Evolutionary conservation across 2,329 filamentous ascomycete genomes (phyloP).

Genomic region (Davidsoniella australis): DNA sequence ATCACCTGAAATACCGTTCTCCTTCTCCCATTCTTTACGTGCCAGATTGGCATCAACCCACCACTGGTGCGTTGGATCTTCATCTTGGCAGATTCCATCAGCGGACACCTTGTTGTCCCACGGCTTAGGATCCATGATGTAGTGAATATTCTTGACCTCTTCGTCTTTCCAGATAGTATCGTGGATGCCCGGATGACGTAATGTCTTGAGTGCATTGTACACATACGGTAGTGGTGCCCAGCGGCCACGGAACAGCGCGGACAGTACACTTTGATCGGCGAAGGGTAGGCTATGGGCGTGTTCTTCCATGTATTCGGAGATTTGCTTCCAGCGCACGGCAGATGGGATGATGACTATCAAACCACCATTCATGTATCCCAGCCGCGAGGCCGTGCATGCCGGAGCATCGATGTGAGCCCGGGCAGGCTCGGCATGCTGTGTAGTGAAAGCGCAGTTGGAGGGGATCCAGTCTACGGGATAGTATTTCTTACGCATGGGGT

Average conservation of each 20-base stretch:
- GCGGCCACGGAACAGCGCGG: conserved; percentile 34
- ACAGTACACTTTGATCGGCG: conserved; percentile 41
- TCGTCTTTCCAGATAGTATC: conserved; percentile 39
- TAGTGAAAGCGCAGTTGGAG: conserved; percentile 40
- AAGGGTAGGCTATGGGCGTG: conserved; percentile 34
- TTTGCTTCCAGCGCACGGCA: conserved; percentile 28
- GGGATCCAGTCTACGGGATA: conserved; percentile 57
- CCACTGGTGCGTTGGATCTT: conserved; percentile 35
- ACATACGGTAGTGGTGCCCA: conserved; percentile 43
- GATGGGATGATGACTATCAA: conserved; percentile 40
- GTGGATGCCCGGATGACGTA: conserved; percentile 37
- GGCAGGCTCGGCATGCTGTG: conserved; percentile 30
- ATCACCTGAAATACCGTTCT: conserved; percentile 19
- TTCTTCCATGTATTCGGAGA: conserved; percentile 32
- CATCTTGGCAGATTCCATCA: conserved; percentile 26
- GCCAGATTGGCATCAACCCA: conserved; percentile 34
- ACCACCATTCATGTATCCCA: conserved; percentile 35
- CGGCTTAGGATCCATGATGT: conserved; percentile 43
- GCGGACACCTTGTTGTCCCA: conserved; percentile 36
- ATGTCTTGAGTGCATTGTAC: conserved; percentile 46
- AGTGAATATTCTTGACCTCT: conserved; percentile 43
- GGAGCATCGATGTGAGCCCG: conserved; percentile 28
- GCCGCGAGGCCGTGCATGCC: conserved; percentile 27
- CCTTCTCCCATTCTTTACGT: conserved; percentile 25
- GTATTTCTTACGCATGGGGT: conserved; percentile 60